Evolutionary conservation across 75 land plant species (phyloP), one percentile per base, ranked within the genome.

Genomic region (Pinus tabuliformis): DNA sequence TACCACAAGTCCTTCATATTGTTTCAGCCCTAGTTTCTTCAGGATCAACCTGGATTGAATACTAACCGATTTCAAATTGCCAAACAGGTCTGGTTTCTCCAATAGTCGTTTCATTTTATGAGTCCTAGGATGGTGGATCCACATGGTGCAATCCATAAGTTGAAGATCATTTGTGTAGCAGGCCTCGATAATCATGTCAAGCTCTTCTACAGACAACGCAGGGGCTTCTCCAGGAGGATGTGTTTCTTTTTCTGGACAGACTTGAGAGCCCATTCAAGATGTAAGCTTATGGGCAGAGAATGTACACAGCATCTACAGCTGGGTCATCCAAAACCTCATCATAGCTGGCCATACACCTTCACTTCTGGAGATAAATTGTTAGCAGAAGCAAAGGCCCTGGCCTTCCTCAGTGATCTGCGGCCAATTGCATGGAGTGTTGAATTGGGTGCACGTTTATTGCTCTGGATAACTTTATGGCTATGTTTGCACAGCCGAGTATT

Each of bases 121-220:
- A n/a, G 95, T 90, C 54, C 97, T 58, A 5, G 97, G 97, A 72
- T 94, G 86, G 60, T 94, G 97, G 88, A 90, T 75, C 89, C 90
- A 94, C 97, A 94, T 94, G 14, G 97, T 92, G 33, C 83, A 80
- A 64, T 94, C 97, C 97, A 94, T 94, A 30, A 90, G 74, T 85
- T 91, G 95, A 49, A 94, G 81, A 1, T 85, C 86, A 49, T 85
- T 80, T 13, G 24, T 24, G 54, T 84, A 82, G 56, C 90, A 81
- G 0, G 87, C 92, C 39, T 72, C 81, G 0, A 86, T 37, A 28
- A 94, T 88, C 68, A 0, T 11, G 57, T 94, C 97, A 37, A 94
- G 80, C 59, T 89, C 92, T 22, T 76, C 81, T 13, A 75, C 84
- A 64, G 77, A 39, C 14, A 81, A 61, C 8, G 97, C 90, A 37